These are phyloP conservation scores for Euphorbia peplus DNA, from an alignment of 345 rosid species.

Conservation along the genomic window DNA sequence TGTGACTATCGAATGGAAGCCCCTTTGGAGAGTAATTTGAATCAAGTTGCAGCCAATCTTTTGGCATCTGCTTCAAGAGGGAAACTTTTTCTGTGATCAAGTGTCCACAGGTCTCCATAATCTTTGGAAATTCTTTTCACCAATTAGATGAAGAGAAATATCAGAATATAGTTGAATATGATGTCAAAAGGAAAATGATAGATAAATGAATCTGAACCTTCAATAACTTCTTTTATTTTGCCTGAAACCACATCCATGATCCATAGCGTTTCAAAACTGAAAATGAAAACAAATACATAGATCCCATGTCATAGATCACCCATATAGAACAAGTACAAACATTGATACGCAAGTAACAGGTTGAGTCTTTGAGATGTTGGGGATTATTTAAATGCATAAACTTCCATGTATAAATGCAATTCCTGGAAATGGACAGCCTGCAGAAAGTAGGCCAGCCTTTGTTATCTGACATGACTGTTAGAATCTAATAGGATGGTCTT, in stretches of 20 bases:
- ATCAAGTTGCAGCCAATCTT: conserved; percentile 48
- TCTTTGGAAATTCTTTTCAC: conserved; percentile 46
- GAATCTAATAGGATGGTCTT: not conserved
- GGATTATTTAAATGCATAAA: not conserved
- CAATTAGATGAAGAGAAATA: conserved; percentile 17
- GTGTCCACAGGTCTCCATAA: conserved; percentile 50
- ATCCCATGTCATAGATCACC: not conserved
- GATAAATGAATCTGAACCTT: conserved; percentile 47
- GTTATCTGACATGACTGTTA: not conserved
- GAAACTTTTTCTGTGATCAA: conserved; percentile 58
- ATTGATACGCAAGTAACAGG: conserved; percentile 5
- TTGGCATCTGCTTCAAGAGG: conserved; percentile 55
- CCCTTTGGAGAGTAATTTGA: conserved; percentile 31
- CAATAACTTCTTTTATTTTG: conserved; percentile 54
- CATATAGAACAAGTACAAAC: conserved; percentile 11
- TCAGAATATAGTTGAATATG: conserved; percentile 19
- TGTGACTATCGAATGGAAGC: conserved; percentile 39
- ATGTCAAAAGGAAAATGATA: not conserved
- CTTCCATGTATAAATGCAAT: not conserved
- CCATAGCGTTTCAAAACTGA: conserved; percentile 84
- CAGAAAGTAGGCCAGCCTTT: conserved; percentile 1
- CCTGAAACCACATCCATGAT: conserved; percentile 63
- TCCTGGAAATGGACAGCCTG: not conserved
- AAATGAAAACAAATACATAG: conserved; percentile 19
- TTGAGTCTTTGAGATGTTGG: not conserved